Conservation (phyloP, 2,329 filamentous ascomycete genomes). For the Aspergillus fructus region DNA sequence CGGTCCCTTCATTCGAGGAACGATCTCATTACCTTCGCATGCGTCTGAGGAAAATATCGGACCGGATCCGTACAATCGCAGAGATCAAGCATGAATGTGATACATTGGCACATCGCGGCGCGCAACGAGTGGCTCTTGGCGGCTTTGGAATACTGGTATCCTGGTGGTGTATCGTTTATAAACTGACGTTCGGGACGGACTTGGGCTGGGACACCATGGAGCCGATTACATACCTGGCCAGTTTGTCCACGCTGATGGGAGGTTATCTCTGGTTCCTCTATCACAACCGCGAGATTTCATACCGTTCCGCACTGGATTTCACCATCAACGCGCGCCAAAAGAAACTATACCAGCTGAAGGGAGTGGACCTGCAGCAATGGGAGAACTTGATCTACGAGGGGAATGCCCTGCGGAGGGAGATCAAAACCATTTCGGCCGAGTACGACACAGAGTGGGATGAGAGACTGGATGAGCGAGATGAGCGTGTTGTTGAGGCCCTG, state of each 20-base stretch:
- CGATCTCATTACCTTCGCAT: slow-evolving; percentile 85
- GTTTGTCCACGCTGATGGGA: slow-evolving; percentile 80
- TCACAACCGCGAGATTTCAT: slow-evolving; percentile 85
- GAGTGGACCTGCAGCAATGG: slow-evolving; percentile 76
- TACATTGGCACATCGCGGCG: slow-evolving; percentile 69
- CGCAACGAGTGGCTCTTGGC: slow-evolving; percentile 74
- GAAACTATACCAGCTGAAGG: slow-evolving; percentile 70
- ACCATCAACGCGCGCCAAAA: slow-evolving; percentile 78
- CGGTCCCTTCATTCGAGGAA: slow-evolving; percentile 83
- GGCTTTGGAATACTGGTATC: slow-evolving; percentile 71
- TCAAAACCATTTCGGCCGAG: slow-evolving; percentile 76
- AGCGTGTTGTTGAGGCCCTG: slow-evolving; percentile 55
- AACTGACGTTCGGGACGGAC: slow-evolving; percentile 66
- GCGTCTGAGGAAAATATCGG: slow-evolving; percentile 69
- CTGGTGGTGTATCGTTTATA: slow-evolving; percentile 83
- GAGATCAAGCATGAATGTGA: slow-evolving; percentile 82
- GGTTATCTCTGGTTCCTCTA: slow-evolving; percentile 94
- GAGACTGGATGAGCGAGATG: slow-evolving; percentile 66
- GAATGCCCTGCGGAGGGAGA: slow-evolving; percentile 73
- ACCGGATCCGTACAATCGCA: slow-evolving; percentile 66
- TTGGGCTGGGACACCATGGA: slow-evolving; percentile 90
- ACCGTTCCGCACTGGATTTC: slow-evolving; percentile 81
- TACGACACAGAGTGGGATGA: slow-evolving; percentile 93
- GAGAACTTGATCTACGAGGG: slow-evolving; percentile 76
- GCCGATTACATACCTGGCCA: slow-evolving; percentile 84